Evolutionary conservation across 176 grass and related monocot genomes (phyloP).

Genomic region (Puya raimondii): DNA sequence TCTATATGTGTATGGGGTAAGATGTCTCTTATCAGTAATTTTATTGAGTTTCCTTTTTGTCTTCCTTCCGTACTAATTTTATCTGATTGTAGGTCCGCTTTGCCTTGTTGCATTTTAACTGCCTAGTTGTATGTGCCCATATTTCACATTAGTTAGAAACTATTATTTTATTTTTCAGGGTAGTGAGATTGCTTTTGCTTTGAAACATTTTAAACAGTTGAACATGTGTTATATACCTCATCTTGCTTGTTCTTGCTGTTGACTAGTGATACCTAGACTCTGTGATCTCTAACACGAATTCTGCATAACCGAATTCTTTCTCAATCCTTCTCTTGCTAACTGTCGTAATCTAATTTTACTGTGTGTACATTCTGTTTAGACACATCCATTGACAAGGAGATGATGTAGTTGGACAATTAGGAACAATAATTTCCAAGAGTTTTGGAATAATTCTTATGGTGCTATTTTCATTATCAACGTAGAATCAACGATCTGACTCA

Average conservation of each 20-base stretch:
- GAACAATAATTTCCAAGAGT: too few relatives aligned
- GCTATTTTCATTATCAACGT: too few relatives aligned
- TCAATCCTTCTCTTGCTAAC: too few relatives aligned
- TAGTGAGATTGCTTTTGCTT: not conserved
- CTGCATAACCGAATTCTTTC: too few relatives aligned
- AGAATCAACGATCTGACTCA: too few relatives aligned
- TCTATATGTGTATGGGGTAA: conserved; percentile 87
- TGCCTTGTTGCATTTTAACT: conserved; percentile 6
- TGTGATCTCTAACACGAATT: too few relatives aligned
- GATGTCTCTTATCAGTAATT: conserved; percentile 22
- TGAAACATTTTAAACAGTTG: not conserved
- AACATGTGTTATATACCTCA: not conserved
- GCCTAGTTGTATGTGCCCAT: not conserved
- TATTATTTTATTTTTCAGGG: not conserved
- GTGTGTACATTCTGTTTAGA: too few relatives aligned
- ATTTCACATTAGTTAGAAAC: not conserved
- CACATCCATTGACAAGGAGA: too few relatives aligned
- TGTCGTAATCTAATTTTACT: too few relatives aligned
- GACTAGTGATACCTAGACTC: too few relatives aligned
- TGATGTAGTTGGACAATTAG: too few relatives aligned
- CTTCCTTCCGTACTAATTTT: not conserved
- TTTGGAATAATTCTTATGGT: too few relatives aligned
- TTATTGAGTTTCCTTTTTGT: conserved; percentile 14
- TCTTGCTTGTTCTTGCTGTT: not conserved
- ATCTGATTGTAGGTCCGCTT: not conserved